Evolutionary conservation across 1,284 basidiomycete species (phyloP), one percentile per base, ranked within the genome.

Genomic region (Inonotus hispidus): DNA sequence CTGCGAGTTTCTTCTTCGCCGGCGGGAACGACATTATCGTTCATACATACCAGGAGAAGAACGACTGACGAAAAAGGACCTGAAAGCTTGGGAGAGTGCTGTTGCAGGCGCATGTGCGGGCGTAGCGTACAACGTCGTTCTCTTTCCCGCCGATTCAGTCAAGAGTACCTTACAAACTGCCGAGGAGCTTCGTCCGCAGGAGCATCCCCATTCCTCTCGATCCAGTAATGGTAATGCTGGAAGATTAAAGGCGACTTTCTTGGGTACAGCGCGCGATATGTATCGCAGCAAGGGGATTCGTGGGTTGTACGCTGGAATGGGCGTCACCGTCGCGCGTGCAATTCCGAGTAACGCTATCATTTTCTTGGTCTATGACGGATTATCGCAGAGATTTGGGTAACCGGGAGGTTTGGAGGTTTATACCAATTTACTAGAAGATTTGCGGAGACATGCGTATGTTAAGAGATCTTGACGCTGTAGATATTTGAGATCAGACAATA

Each of bases 101-200:
- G 65, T 90, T 0, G 82, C 91, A 1, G 96, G 95, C 14, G 95
- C 94, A 3, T 80, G 85, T 53, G 93, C 95, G 0, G 96, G 96
- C 3, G 87, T 92, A 11, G 79, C 83, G 61, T 98, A 94, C 77
- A 96, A 93, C 68, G 76, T 95, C 68, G 80, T 88, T 19, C 76
- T 93, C 50, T 97, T 95, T 77, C 95, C 94, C 0, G 95, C 95
- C 13, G 96, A 99, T 73, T 91, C 90, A 38, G 84, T 98, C 70
- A 99, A 99, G 78, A 93, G 90, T 66, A 84, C 93, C 49, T 92
- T 99, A 73, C 96, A 98, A 79, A 98, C 96, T 0, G 90, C 90
- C 72, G 90, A 90, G 58, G 95, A 98, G 75, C 79, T 98, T 64
- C 79, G 87, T 8, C 87, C 88, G 1, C 69, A 74, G 35, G 65